These are phyloP conservation scores for Pythium periplocum DNA, from an alignment of 352 stramenopile genomes.

Conservation along the genomic window DNA sequence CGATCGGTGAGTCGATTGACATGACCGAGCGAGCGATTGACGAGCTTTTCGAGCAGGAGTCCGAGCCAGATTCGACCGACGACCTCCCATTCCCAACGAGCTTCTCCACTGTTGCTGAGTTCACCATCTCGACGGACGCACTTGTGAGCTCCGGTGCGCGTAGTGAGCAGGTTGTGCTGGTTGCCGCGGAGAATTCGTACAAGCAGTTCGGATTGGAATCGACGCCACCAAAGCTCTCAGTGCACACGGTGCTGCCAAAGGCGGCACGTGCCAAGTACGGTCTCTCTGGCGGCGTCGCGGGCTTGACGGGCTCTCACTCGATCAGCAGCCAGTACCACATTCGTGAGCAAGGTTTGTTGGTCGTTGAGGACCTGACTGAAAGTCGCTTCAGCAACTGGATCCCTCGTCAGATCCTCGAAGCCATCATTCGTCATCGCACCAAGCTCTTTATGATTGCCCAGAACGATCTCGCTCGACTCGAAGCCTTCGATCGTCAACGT, in stretches of 20 bases:
- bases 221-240: slow-evolving; percentile 58
- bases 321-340: slow-evolving; percentile 87
- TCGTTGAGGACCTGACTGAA: slow-evolving; percentile 81
- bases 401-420: slow-evolving; percentile 74
- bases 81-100: slow-evolving; percentile 19
- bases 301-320: slow-evolving; percentile 44
- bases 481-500: slow-evolving; percentile 69
- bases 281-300: slow-evolving; percentile 44
- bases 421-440: slow-evolving; percentile 68
- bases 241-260: slow-evolving; percentile 79
- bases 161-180: slow-evolving; percentile 54
- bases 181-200: slow-evolving; percentile 67
- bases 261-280: slow-evolving; percentile 58
- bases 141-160: slow-evolving; percentile 61
- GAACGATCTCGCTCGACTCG: slow-evolving; percentile 68
- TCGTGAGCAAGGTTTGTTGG: slow-evolving; percentile 69
- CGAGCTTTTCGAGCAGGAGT: slow-evolving; percentile 79
- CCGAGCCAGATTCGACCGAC: slow-evolving; percentile 40
- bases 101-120: slow-evolving; percentile 63
- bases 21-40: slow-evolving; percentile 48
- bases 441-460: slow-evolving; percentile 74
- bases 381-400: slow-evolving; percentile 83
- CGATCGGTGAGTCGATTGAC: slow-evolving; percentile 7
- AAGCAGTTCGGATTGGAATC: slow-evolving; percentile 55
- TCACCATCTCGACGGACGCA: slow-evolving; percentile 58